Percentiles rank a stretch among this genome's conserved stretches.
phyloP scores from a whole-genome alignment of 106 monocot genomes.

The Ottelia alismoides region DNA sequence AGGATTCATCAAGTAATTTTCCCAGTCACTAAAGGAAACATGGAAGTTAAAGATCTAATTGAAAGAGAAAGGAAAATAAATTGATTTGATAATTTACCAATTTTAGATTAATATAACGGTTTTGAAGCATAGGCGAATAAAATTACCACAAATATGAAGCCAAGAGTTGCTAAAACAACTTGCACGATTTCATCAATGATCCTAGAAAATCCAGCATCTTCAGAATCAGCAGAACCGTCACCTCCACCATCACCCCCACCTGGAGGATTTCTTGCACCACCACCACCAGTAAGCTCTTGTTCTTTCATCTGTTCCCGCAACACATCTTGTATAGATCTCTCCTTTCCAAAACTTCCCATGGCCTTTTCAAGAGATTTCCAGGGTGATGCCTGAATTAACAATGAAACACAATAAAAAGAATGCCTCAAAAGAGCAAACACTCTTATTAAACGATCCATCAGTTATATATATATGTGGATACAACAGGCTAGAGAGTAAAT shows the following conservation, averaged over 20 bases:
- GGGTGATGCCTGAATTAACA: constrained; percentile 3
- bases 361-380: constrained; percentile 22
- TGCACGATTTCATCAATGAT: constrained; percentile 14
- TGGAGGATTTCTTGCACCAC: constrained; percentile 11
- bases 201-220: constrained; percentile 3
- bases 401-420: not conserved
- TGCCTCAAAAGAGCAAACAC: not conserved
- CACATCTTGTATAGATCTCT: constrained; percentile 10
- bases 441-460: not conserved
- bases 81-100: no score
- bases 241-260: constrained; percentile 4
- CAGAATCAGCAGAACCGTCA: constrained; percentile 19
- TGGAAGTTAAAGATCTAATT: no score
- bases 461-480: not conserved
- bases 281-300: constrained; percentile 15
- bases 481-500: no score
- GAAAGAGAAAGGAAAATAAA: no score
- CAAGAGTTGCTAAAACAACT: constrained; percentile 14
- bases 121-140: no score
- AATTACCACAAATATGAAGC: constrained; percentile 15
- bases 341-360: constrained; percentile 14
- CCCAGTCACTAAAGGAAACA: no score
- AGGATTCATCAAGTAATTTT: no score
- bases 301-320: constrained; percentile 20
- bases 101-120: no score